Conservation (phyloP, 2,329 filamentous ascomycete genomes). For the Cercospora canescens region DNA sequence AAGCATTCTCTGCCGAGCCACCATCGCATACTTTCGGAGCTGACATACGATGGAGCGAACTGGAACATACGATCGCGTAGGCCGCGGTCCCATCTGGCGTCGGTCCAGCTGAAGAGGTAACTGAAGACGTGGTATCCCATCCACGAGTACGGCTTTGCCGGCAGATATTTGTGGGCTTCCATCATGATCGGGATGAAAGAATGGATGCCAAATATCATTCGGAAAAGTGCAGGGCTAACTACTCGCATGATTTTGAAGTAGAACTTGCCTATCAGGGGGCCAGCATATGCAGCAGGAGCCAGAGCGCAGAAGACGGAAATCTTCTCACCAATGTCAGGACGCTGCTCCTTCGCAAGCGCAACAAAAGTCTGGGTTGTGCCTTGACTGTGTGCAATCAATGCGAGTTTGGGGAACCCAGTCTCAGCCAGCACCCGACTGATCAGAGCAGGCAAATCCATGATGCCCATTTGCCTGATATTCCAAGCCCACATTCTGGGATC, state of each 20-base stretch:
- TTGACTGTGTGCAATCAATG: conserved; percentile 83
- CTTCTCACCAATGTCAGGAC: conserved; percentile 78
- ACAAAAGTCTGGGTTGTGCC: conserved; percentile 88
- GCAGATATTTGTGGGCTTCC: conserved; percentile 69
- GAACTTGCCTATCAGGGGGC: conserved; percentile 78
- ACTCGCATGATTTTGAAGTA: conserved; percentile 91
- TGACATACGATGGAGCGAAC: conserved; percentile 88
- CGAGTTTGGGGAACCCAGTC: conserved; percentile 81
- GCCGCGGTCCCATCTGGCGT: conserved; percentile 78
- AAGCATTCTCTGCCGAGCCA: conserved; percentile 91
- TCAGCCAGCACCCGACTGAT: conserved; percentile 76
- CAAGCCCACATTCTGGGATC: conserved; percentile 96
- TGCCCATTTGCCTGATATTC: conserved; percentile 94
- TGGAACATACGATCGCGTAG: conserved; percentile 83
- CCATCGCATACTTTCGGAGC: conserved; percentile 89
- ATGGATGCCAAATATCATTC: conserved; percentile 85
- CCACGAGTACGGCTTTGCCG: conserved; percentile 69
- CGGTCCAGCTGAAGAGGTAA: conserved; percentile 86
- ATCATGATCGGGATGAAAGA: conserved; percentile 95
- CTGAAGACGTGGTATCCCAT: conserved; percentile 88
- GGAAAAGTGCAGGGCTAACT: conserved; percentile 74
- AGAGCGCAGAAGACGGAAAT: conserved; percentile 89
- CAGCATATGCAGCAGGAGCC: conserved; percentile 87
- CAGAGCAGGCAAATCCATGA: conserved; percentile 81
- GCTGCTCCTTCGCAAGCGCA: conserved; percentile 84